Conservation (phyloP, 2,329 filamentous ascomycete species). For the Fusarium xyrophilum region DNA sequence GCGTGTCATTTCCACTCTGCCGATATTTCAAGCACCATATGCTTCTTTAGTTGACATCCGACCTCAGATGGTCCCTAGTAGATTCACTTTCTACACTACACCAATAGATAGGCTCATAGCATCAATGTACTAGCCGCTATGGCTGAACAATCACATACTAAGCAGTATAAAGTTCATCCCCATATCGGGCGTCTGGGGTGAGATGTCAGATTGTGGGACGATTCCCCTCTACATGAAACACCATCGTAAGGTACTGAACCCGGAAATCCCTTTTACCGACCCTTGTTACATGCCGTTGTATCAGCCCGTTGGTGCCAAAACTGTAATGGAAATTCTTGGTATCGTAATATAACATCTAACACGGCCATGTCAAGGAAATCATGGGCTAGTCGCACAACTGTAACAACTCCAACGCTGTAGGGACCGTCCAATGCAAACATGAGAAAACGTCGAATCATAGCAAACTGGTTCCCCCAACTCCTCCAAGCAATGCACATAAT, state of each 20-base stretch:
- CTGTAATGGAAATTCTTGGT: constrained; percentile 26
- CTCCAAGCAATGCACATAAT: background rate
- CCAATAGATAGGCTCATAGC: constrained; percentile 24
- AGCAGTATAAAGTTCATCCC: background rate
- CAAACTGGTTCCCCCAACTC: constrained; percentile 7
- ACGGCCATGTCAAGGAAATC: constrained; percentile 5
- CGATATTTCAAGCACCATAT: constrained; percentile 32
- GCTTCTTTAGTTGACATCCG: constrained; percentile 38
- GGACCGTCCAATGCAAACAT: constrained; percentile 11
- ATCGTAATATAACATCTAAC: constrained; percentile 29
- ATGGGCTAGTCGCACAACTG: constrained; percentile 1
- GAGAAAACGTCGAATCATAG: constrained; percentile 2
- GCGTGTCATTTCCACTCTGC: constrained; percentile 33
- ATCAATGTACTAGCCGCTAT: constrained; percentile 20
- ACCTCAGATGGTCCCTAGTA: constrained; percentile 28
- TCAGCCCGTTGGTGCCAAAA: background rate
- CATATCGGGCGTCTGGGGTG: background rate
- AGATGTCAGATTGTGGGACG: constrained; percentile 13
- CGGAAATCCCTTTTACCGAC: constrained; percentile 15
- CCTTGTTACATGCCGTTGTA: constrained; percentile 24
- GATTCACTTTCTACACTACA: constrained; percentile 28
- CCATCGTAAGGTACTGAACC: constrained; percentile 20
- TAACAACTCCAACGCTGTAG: constrained; percentile 21
- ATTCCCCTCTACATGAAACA: constrained; percentile 33
- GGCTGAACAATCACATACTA: constrained; percentile 10